Base-by-base conservation (phyloP, 805 yeast genomes). In the Kuraishia capsulata region DNA sequence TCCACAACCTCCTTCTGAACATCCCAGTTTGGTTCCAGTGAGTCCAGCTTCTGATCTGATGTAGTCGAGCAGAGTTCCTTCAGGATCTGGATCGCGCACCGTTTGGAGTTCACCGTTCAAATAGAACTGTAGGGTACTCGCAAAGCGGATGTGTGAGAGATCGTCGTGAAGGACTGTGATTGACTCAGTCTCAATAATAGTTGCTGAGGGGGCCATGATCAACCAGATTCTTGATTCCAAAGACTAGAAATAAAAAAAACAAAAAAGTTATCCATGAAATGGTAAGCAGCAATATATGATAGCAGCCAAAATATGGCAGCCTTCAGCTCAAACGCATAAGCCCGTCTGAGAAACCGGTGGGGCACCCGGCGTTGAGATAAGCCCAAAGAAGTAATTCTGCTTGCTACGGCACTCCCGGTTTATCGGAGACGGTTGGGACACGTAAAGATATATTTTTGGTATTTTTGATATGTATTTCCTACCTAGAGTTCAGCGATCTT, bases 1-100 rank as follows among this genome's bases (percentile, higher is more conserved):
- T 23, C 73, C 73, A 48, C 74, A 68, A 4, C 74, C 74, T 17
- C 73, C 73, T 45, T 68, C 74, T 11, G 69, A 63, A 47, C 74
- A 68, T 11, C 72, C 72, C 16, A 68, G 61, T 44, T 68, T 68
- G 9, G 73, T 66, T 14, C 73, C 74, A 3, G 61, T 61, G 18
- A 68, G 51, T 14, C 58, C 58, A 20, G 59, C 57, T 18, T 45
- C 49, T 2, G 56, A 45, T 31, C 74, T 51, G 36, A 68, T 65
- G 43, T 59, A 68, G 36, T 67, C 72, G 10, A 67, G 54, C 31
- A 68, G 52, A 3, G 71, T 57, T 30, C 65, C 65, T 17, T 62
- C 61, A 1, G 73, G 73, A 35, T 65, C 58, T 10, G 71, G 67
- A 35, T 63, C 53, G n/a, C 44, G 44, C 13, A 66, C 53, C 0